A percentile compares a stretch with the other conserved stretches of the same genome.
Conservation (phyloP, 805 yeast species). For the Metschnikowia colocasiae region DNA sequence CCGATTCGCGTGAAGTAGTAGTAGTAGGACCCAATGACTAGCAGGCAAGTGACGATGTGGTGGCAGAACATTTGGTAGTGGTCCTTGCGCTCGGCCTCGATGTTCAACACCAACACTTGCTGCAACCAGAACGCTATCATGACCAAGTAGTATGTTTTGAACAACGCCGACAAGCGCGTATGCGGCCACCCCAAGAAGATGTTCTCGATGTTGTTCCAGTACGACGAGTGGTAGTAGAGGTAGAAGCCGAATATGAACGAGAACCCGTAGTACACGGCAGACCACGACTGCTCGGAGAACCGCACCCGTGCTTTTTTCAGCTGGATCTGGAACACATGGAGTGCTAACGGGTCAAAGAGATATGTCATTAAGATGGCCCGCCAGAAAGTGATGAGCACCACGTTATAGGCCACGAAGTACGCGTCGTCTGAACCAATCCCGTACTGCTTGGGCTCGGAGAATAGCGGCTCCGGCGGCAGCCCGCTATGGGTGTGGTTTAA, state of each 20-base stretch:
- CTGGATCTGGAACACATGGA: constrained; percentile 36
- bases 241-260: constrained; percentile 57
- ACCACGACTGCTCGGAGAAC: constrained; percentile 88
- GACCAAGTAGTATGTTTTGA: constrained; percentile 68
- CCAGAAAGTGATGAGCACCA: constrained; percentile 53
- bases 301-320: constrained; percentile 54
- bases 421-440: constrained; percentile 56
- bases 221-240: constrained; percentile 55
- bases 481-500: background rate
- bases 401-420: constrained; percentile 51
- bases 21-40: constrained; percentile 68
- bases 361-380: constrained; percentile 60
- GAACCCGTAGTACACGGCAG: constrained; percentile 51
- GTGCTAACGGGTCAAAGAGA: constrained; percentile 56
- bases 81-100: constrained; percentile 80
- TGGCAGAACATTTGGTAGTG: constrained; percentile 83
- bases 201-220: constrained; percentile 54
- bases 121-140: constrained; percentile 79
- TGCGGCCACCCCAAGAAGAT: constrained; percentile 77
- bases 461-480: background rate
- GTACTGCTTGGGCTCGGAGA: constrained; percentile 26
- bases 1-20: constrained; percentile 75
- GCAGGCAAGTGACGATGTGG: constrained; percentile 72
- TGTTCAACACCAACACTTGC: constrained; percentile 69
- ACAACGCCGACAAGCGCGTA: constrained; percentile 44